phyloP scores from a whole-genome alignment of 2,329 filamentous ascomycete species.

The Claviceps quebecensis region DNA sequence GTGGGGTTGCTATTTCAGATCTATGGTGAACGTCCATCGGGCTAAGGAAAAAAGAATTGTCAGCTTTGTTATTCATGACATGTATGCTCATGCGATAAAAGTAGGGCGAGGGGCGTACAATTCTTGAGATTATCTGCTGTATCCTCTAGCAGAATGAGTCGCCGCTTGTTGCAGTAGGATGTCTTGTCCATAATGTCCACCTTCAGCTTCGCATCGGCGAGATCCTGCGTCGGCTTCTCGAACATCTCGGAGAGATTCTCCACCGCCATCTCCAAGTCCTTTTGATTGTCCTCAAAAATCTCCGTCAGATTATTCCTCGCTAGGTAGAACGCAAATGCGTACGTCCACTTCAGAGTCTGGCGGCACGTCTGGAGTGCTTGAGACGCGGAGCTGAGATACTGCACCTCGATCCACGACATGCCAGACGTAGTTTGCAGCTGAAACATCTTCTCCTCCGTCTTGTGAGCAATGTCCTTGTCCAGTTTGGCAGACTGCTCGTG shows the following conservation, averaged over 20 bases:
- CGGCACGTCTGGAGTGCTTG: conserved; percentile 90
- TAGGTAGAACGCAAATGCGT: conserved; percentile 97
- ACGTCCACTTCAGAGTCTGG: conserved; percentile 99
- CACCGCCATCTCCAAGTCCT: conserved; percentile 92
- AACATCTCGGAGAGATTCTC: conserved; percentile 99
- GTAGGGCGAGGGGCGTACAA: conserved; percentile 34
- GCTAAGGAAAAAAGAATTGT: conserved; percentile 15
- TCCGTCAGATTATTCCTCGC: conserved; percentile 87
- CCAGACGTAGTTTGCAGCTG: conserved; percentile 84
- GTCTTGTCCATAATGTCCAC: conserved; percentile 99
- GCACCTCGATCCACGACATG: conserved; percentile 98
- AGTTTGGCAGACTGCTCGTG: conserved; percentile 95
- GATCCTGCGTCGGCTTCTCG: conserved; percentile 82
- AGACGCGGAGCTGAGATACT: conserved; percentile 87
- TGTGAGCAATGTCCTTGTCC: conserved; percentile 88
- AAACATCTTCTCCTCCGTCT: conserved; percentile 99
- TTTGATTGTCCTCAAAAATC: conserved; percentile 98
- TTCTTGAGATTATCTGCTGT: conserved; percentile 85
- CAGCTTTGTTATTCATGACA: not conserved
- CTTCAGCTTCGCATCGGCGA: conserved; percentile 79
- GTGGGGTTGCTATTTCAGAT: conserved; percentile 1
- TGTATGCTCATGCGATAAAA: not conserved
- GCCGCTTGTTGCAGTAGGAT: conserved; percentile 84
- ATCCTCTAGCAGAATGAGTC: conserved; percentile 79
- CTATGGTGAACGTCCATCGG: conserved; percentile 27